phyloP scores from a whole-genome alignment of 2,329 filamentous ascomycete species.

The Mycocentrospora acerina region DNA sequence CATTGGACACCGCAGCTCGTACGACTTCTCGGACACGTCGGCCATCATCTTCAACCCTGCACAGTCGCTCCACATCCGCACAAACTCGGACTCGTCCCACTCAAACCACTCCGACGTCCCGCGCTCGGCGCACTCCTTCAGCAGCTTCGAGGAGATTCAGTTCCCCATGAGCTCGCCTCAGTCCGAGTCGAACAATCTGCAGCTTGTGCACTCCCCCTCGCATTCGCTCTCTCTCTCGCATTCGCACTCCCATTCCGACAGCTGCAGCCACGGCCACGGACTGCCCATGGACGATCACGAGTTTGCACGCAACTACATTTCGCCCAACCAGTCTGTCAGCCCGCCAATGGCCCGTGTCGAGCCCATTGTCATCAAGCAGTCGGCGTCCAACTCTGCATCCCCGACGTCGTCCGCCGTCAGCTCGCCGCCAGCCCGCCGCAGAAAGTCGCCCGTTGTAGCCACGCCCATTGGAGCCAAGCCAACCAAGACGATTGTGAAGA shows the following conservation, averaged over 20 bases:
- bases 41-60: slow-evolving; percentile 85
- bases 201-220: slow-evolving; percentile 20
- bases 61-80: slow-evolving; percentile 84
- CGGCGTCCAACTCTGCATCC: slow-evolving; percentile 60
- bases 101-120: slow-evolving; percentile 68
- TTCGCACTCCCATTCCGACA: slow-evolving; percentile 28
- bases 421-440: slow-evolving; percentile 68
- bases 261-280: slow-evolving; percentile 26
- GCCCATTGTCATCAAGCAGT: slow-evolving; percentile 69
- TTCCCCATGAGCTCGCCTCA: slow-evolving; percentile 81
- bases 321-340: slow-evolving; percentile 58
- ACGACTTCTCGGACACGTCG: slow-evolving; percentile 62
- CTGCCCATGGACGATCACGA: slow-evolving; percentile 28
- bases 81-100: slow-evolving; percentile 82
- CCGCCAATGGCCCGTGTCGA: slow-evolving; percentile 67
- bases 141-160: slow-evolving; percentile 74
- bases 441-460: slow-evolving; percentile 64
- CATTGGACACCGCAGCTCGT: slow-evolving; percentile 65
- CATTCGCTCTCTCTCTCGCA: slow-evolving; percentile 14
- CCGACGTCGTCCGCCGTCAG: slow-evolving; percentile 55
- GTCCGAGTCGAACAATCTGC: slow-evolving; percentile 59
- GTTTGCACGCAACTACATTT: slow-evolving; percentile 41
- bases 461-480: slow-evolving; percentile 61
- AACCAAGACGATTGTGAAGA: slow-evolving; percentile 79
- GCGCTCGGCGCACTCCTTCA: slow-evolving; percentile 65